Evolutionary conservation across 2,329 filamentous ascomycete species (phyloP).

Genomic region (Xylaria sp.): DNA sequence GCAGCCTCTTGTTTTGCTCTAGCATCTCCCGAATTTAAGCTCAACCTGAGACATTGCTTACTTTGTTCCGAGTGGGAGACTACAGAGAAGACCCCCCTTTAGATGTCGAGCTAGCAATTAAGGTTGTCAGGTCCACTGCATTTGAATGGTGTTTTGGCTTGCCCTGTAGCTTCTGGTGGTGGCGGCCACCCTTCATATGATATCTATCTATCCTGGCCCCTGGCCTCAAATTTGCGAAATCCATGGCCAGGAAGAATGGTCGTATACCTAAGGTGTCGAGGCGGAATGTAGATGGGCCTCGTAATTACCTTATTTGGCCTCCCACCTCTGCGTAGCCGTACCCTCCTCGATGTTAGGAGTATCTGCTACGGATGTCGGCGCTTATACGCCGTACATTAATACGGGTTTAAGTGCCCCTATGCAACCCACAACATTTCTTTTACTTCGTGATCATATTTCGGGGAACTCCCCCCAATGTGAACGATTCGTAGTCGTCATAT

Average conservation of each 20-base stretch:
- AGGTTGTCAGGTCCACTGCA: not conserved
- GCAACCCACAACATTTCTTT: constrained; percentile 14
- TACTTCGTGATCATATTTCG: constrained; percentile 17
- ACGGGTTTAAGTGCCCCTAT: not conserved
- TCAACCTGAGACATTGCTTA: constrained; percentile 13
- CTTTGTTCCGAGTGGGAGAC: not conserved
- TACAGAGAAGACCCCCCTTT: not conserved
- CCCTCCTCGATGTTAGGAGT: not conserved
- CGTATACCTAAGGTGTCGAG: not conserved
- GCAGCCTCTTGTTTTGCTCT: not conserved
- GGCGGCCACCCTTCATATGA: not conserved
- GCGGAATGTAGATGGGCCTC: not conserved
- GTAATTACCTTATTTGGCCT: not conserved
- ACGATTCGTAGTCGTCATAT: constrained; percentile 14
- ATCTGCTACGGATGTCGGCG: not conserved
- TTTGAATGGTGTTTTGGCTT: not conserved
- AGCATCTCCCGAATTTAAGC: not conserved
- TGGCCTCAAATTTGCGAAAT: not conserved
- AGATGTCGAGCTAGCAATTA: not conserved
- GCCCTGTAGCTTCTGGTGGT: not conserved
- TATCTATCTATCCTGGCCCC: constrained; percentile 1
- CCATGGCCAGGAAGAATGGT: not conserved
- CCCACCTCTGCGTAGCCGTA: not conserved
- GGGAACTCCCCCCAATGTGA: constrained; percentile 4
- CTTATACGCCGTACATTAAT: constrained; percentile 5